phyloP scores from a whole-genome alignment of 176 grass and related monocot genomes.

The Carex littledalei region DNA sequence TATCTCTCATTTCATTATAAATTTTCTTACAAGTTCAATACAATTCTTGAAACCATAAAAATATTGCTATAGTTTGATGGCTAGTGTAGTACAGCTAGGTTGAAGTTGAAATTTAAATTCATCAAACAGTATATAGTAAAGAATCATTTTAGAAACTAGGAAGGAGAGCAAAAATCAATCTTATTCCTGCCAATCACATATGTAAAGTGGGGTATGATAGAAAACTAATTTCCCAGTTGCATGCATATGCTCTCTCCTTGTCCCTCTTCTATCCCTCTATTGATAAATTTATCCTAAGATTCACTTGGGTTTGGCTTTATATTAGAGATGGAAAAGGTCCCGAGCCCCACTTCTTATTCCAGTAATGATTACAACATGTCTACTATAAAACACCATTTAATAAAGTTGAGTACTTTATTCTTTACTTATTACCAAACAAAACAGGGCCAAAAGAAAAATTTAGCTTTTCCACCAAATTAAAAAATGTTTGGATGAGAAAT shows the following conservation, averaged over 20 bases:
- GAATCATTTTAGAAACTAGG: background rate
- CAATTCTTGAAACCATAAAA: background rate
- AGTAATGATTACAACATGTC: slow-evolving; percentile 1
- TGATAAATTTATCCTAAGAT: slow-evolving; percentile 6
- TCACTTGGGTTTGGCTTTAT: slow-evolving; percentile 1
- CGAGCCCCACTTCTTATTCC: background rate
- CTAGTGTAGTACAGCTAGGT: background rate
- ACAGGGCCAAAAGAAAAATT: background rate
- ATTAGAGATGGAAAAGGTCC: background rate
- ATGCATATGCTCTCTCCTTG: background rate
- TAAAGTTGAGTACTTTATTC: background rate
- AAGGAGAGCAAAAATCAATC: background rate
- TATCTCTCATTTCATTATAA: background rate
- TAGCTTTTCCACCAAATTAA: background rate
- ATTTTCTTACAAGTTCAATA: background rate
- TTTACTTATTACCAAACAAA: background rate
- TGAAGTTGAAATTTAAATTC: background rate
- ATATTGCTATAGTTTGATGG: background rate
- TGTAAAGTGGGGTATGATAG: background rate
- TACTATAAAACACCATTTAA: background rate
- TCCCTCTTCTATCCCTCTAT: background rate
- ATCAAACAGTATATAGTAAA: background rate
- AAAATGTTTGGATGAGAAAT: background rate
- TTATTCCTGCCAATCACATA: background rate
- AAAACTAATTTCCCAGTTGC: background rate